Evolutionary conservation across 2,329 filamentous ascomycete genomes (phyloP).

Genomic region (Phaeomoniella chlamydospora): DNA sequence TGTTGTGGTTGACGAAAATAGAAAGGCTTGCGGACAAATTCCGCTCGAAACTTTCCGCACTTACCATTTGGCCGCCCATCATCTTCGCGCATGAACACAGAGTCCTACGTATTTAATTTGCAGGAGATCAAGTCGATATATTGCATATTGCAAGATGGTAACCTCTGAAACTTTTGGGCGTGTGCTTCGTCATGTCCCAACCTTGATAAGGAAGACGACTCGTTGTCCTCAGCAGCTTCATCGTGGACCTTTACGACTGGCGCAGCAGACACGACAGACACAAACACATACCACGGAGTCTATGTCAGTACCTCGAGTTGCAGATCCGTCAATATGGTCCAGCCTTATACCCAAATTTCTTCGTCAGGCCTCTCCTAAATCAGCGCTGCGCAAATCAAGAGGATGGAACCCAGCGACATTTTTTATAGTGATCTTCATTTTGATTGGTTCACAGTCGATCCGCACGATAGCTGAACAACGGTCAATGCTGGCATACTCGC

Average conservation of each 20-base stretch:
- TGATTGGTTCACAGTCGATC: conserved; percentile 93
- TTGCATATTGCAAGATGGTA: too few species aligned
- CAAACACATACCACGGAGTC: background rate
- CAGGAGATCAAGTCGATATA: too few species aligned
- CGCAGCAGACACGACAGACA: too few species aligned
- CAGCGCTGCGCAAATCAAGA: conserved; percentile 31
- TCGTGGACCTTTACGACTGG: too few species aligned
- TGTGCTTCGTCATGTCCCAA: too few species aligned
- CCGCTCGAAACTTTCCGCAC: too few species aligned
- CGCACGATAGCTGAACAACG: conserved; percentile 74
- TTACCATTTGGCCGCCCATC: too few species aligned
- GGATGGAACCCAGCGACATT: conserved; percentile 73
- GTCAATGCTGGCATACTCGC: conserved; percentile 56
- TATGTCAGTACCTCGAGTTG: conserved; percentile 22
- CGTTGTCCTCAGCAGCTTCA: too few species aligned
- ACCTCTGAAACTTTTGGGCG: too few species aligned
- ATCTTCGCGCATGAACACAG: too few species aligned
- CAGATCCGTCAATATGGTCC: conserved; percentile 52
- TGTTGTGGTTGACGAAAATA: background rate
- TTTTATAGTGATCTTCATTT: conserved; percentile 65
- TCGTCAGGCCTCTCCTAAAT: conserved; percentile 18
- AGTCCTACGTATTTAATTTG: too few species aligned
- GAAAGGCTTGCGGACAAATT: background rate
- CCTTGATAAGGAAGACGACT: too few species aligned
- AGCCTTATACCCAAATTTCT: conserved; percentile 49